Base-by-base conservation (phyloP, 306 rosid species). In the Quercus aquifolioides region DNA sequence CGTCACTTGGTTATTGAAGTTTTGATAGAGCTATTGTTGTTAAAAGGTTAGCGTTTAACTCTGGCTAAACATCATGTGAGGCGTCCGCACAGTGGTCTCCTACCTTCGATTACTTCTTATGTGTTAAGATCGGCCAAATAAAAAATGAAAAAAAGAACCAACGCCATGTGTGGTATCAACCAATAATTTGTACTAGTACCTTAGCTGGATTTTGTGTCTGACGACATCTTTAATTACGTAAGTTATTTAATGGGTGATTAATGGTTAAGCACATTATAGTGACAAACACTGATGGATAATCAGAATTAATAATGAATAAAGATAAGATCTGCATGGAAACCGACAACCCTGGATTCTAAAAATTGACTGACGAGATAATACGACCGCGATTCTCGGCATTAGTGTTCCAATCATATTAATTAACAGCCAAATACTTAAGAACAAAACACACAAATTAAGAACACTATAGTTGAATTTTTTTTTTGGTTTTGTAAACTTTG, bases 311-410 rank as follows among this genome's bases (percentile, higher is more conserved):
- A 64, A 75, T 71, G 71, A 46, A 25, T 41, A 25, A 52, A 62
- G 91, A 86, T 85, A 92, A 81, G 91, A 87, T 86, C 2, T 78
- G 83, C 83, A 82, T 79, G 83, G 80, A 83, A 86, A 83, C 86
- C 87, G 88, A 87, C 79, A 85, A 79, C 78, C n/a, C 12, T 55
- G 62, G 80, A 84, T 86, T 81, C 26, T 43, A 63, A 84, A 74
- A 84, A 74, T 83, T 81, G 83, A 69, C 75, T 77, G 71, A 60
- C 80, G 51, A 74, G 68, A 62, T 69, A 19, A 72, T 49, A 67
- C 46, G 43, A 84, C 94, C 97, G 90, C 35, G 91, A 92, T 88
- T 88, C 82, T 88, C 87, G 94, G 64, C 38, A 85, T 90, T 81
- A 81, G 88, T 90, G 88, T 81, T 85, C 69, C 83, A 80, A 81